Evolutionary conservation across 2,329 filamentous ascomycete genomes (phyloP), one percentile per base, ranked within the genome.

Genomic region (Pseudopithomyces chartarum): DNA sequence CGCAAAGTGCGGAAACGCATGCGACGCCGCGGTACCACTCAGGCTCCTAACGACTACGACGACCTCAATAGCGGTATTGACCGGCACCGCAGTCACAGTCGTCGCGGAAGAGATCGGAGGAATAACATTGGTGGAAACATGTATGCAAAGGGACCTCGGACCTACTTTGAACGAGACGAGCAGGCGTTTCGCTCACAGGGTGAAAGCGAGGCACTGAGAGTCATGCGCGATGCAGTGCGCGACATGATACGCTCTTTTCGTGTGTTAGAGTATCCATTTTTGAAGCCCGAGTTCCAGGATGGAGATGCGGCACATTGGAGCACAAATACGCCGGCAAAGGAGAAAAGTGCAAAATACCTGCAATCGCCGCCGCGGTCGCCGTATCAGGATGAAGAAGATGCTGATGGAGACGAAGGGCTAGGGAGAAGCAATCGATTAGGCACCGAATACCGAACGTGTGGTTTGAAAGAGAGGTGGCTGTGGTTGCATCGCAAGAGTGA

Each of bases 401-500:
- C 68, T 10, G 59, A 72, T n/a, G 66, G 68, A 10, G 59, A 39
- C 5, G 49, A 55, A 0, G 54, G 60, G 33, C 48, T 65, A 22
- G 51, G 54, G 11, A 60, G 64, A 13, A 69, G 69, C 2, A 73
- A 73, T 32, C 59, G 68, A 12, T 57, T 65, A 15, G 60, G 59
- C 2, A 63, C 57, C 6, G 66, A 74, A 45, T 79, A 79, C 52
- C 62, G 62, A 12, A 63, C 70, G 1, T 73, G 74, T 38, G 70
- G 69, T 5, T 61, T 77, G 1, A 61, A 63, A 23, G 69, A 73
- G 58, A 59, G 78, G 11, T 68, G 73, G 50, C 39, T 70, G 13
- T 79, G 77, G 78, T 56, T 79, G 39, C 65, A 64, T 32, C 61
- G 66, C 47, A 79, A 78, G 55, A 59, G 66, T 2, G 70, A 73